Percentiles rank a stretch among this genome's conserved stretches.
Conservation (phyloP, 371 early-diverging fungal species). For the Mortierella sp. region DNA sequence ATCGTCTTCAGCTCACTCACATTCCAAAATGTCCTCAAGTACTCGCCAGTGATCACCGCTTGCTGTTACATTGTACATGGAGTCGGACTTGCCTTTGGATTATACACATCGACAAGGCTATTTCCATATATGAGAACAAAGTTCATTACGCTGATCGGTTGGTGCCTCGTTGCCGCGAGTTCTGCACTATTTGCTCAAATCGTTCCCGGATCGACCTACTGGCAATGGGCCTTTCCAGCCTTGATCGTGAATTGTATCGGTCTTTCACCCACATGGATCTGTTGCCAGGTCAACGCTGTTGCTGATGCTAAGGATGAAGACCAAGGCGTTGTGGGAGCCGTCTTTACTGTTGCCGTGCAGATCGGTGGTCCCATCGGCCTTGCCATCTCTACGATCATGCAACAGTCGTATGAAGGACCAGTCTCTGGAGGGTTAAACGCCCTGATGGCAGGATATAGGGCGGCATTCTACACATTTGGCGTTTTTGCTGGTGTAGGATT, state of each 20-base stretch:
- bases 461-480: slow-evolving; percentile 9
- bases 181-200: slow-evolving; percentile 27
- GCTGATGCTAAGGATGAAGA: slow-evolving; percentile 37
- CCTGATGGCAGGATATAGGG: slow-evolving; percentile 8
- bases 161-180: slow-evolving; percentile 10
- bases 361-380: slow-evolving; percentile 37
- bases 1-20: slow-evolving; percentile 55
- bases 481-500: not conserved
- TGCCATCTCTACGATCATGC: slow-evolving; percentile 25
- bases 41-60: slow-evolving; percentile 38
- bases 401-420: not conserved
- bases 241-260: slow-evolving; percentile 36
- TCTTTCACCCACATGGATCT: slow-evolving; percentile 33
- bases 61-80: slow-evolving; percentile 44
- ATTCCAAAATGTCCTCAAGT: slow-evolving; percentile 54
- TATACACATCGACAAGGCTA: slow-evolving; percentile 26
- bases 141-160: slow-evolving; percentile 25
- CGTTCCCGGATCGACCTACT: slow-evolving; percentile 11
- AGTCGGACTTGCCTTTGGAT: slow-evolving; percentile 25
- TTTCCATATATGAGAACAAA: slow-evolving; percentile 21
- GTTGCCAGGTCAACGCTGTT: slow-evolving; percentile 34
- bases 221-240: slow-evolving; percentile 35
- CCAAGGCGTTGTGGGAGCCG: slow-evolving; percentile 41
- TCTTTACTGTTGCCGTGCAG: slow-evolving; percentile 37
- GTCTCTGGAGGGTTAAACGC: not conserved